phyloP scores from a whole-genome alignment of 2,329 filamentous ascomycete species.

The Ceratocystis papillata region DNA sequence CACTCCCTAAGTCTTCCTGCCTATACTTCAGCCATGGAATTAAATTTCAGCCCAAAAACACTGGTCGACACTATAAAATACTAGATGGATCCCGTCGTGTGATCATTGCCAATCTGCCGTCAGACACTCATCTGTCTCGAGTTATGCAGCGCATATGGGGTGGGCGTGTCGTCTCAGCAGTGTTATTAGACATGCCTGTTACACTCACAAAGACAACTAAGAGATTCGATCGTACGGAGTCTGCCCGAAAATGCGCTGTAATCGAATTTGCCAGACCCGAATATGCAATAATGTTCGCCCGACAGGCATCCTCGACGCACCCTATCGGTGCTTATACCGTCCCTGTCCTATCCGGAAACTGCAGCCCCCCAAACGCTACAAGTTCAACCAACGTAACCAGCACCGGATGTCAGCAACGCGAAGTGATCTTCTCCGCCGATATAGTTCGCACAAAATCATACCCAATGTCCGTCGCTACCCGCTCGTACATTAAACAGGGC shows the following conservation, averaged over 20 bases:
- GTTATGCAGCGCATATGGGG: constrained; percentile 21
- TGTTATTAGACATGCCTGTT: background rate
- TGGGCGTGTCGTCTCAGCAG: constrained; percentile 19
- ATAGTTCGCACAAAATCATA: constrained; percentile 14
- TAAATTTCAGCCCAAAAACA: background rate
- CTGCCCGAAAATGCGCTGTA: constrained; percentile 1
- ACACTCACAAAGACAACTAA: background rate
- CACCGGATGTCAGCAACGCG: background rate
- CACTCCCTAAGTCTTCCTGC: background rate
- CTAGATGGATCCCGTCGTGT: constrained; percentile 27
- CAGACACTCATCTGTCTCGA: constrained; percentile 11
- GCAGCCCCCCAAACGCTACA: background rate
- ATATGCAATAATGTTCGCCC: constrained; percentile 1
- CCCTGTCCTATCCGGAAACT: background rate
- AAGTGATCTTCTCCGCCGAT: constrained; percentile 1
- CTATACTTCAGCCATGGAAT: background rate
- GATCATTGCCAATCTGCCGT: constrained; percentile 27
- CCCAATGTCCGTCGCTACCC: constrained; percentile 17
- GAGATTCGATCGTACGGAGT: background rate
- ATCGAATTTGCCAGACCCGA: constrained; percentile 22
- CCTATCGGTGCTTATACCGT: constrained; percentile 5
- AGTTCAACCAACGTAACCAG: too few species aligned
- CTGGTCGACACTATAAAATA: background rate
- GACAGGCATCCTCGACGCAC: constrained; percentile 7
- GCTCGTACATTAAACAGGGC: constrained; percentile 21